phyloP scores from a whole-genome alignment of 257 asterid genomes.

The Rehmannia glutinosa region DNA sequence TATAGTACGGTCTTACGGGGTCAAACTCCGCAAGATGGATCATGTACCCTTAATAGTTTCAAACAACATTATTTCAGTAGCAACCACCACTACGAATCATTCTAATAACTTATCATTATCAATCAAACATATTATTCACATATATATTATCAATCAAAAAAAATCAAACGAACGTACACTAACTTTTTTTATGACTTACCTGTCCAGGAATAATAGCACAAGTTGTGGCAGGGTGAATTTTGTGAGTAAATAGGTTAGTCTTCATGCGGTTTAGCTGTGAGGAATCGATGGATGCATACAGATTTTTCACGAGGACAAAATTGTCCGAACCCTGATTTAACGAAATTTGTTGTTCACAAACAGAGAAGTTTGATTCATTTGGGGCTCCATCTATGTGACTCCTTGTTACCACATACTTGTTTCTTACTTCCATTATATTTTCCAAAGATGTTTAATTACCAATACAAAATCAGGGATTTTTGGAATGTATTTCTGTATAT shows the following conservation, averaged over 20 bases:
- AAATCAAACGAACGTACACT: too few relatives aligned
- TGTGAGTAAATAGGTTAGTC: slow-evolving; percentile 23
- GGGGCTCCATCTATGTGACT: neutral
- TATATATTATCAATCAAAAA: too few relatives aligned
- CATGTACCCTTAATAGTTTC: too few relatives aligned
- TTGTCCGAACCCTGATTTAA: slow-evolving; percentile 10
- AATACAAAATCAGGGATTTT: neutral
- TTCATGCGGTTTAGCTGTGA: slow-evolving; percentile 45
- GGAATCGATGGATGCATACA: slow-evolving; percentile 41
- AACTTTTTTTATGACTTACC: too few relatives aligned
- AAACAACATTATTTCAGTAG: too few relatives aligned
- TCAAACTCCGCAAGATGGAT: too few relatives aligned
- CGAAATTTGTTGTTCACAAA: neutral
- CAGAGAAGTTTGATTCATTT: neutral
- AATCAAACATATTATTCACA: too few relatives aligned
- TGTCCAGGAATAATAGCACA: too few relatives aligned
- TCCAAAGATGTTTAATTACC: neutral
- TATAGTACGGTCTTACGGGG: too few relatives aligned
- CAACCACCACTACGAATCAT: too few relatives aligned
- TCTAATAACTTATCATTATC: too few relatives aligned
- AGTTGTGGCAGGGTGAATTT: neutral
- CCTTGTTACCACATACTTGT: neutral
- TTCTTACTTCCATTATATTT: neutral
- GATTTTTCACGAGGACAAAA: slow-evolving; percentile 27
- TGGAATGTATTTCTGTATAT: neutral